A percentile compares a stretch with the other conserved stretches of the same genome.
Conservation (phyloP, 75 land plant species). For the Pinus tabuliformis region DNA sequence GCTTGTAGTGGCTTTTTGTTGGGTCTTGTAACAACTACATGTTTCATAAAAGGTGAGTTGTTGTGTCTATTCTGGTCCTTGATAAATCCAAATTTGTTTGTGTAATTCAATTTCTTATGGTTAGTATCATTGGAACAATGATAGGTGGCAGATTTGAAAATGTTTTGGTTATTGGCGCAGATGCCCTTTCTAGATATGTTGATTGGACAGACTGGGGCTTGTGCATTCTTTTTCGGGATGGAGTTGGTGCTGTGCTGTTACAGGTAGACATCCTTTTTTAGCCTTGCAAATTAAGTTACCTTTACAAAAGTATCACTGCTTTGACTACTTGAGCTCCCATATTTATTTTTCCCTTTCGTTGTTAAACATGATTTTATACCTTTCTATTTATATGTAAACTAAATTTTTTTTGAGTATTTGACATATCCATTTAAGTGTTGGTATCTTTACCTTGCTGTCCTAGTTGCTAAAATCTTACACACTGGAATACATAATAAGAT, state of each 20-base stretch:
- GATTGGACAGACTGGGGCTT: slow-evolving; percentile 93
- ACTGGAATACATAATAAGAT: too few relatives aligned
- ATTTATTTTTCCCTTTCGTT: too few relatives aligned
- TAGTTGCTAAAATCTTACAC: too few relatives aligned
- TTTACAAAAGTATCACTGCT: too few relatives aligned
- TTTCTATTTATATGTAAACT: too few relatives aligned
- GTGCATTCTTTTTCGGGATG: slow-evolving; percentile 97
- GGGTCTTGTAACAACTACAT: slow-evolving; percentile 78
- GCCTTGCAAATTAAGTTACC: not conserved
- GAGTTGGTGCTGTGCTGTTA: slow-evolving; percentile 85
- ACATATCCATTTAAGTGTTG: too few relatives aligned
- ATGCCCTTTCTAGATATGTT: slow-evolving; percentile 35
- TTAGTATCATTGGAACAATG: not conserved
- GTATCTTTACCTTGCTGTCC: too few relatives aligned
- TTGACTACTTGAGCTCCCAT: too few relatives aligned
- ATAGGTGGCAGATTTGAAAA: slow-evolving; percentile 84
- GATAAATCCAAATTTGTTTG: not conserved
- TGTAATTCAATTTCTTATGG: not conserved
- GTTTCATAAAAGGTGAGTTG: slow-evolving; percentile 72
- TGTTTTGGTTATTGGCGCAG: slow-evolving; percentile 90
- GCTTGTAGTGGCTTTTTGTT: slow-evolving; percentile 93
- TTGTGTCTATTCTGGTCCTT: too few relatives aligned
- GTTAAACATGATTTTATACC: too few relatives aligned
- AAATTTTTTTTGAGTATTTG: too few relatives aligned
- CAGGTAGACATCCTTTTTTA: slow-evolving; percentile 46